phyloP scores from a whole-genome alignment of 2,329 filamentous ascomycete genomes.

The Colletotrichum destructivum region DNA sequence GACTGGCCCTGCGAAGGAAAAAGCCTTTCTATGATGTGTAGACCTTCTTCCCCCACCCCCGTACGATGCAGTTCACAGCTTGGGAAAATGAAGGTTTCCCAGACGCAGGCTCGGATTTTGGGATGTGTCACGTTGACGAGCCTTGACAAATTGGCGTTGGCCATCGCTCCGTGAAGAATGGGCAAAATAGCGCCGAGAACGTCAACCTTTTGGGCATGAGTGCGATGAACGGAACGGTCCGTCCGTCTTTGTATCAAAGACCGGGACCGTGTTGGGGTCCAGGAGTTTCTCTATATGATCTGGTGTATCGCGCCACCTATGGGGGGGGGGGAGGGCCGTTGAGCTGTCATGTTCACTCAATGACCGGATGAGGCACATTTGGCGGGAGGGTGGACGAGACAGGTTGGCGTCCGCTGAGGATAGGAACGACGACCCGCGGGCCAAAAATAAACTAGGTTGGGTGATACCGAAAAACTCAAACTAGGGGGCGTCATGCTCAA shows the following conservation, averaged over 20 bases:
- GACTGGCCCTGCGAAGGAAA: constrained; percentile 9
- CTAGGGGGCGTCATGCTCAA: background rate
- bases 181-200: background rate
- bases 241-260: background rate
- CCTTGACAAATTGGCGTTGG: background rate
- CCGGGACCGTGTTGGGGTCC: background rate
- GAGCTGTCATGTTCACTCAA: background rate
- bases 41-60: background rate
- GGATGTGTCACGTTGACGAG: constrained; percentile 19
- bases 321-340: constrained; percentile 15
- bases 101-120: constrained; percentile 11
- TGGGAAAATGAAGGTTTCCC: background rate
- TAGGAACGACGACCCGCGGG: background rate
- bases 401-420: constrained; percentile 3
- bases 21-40: constrained; percentile 1
- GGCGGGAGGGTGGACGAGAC: background rate
- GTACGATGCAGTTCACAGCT: background rate
- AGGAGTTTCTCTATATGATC: constrained; percentile 3
- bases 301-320: constrained; percentile 5
- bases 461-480: constrained; percentile 13
- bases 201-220: background rate
- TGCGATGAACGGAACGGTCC: background rate
- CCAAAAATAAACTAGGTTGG: constrained; percentile 30
- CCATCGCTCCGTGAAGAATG: background rate
- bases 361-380: background rate